These are phyloP conservation scores for Paracorniculantispora psalliotae DNA, from an alignment of 2,329 filamentous ascomycete genomes.

Conservation along the genomic window DNA sequence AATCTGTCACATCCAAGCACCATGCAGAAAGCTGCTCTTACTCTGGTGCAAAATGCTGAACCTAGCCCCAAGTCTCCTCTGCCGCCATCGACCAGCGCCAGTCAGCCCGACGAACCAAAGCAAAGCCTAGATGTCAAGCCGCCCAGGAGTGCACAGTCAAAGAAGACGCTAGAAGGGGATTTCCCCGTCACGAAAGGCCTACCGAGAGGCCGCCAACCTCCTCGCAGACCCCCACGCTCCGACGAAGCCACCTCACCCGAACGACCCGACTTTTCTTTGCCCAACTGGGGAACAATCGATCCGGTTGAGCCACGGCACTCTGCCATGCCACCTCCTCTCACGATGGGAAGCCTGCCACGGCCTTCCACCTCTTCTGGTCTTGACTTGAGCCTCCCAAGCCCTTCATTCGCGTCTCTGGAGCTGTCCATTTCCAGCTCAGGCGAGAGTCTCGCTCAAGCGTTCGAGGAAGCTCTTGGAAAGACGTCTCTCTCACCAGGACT, in stretches of 20 bases:
- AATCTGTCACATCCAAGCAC: not conserved
- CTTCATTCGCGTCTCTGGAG: slow-evolving; percentile 31
- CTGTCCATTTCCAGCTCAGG: slow-evolving; percentile 29
- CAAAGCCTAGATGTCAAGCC: slow-evolving; percentile 12
- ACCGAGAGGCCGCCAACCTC: slow-evolving; percentile 29
- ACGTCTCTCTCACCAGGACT: not conserved
- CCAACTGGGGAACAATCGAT: slow-evolving; percentile 27
- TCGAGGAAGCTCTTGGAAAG: slow-evolving; percentile 21
- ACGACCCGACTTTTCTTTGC: slow-evolving; percentile 17
- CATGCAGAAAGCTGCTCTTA: not conserved
- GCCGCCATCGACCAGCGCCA: not conserved
- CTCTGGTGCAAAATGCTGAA: not conserved
- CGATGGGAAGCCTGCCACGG: slow-evolving; percentile 18
- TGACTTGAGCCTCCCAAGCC: slow-evolving; percentile 31
- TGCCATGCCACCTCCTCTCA: slow-evolving; percentile 32
- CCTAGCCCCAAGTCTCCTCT: not conserved
- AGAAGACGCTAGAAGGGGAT: slow-evolving; percentile 26
- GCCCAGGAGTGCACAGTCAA: slow-evolving; percentile 24
- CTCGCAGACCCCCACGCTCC: slow-evolving; percentile 14
- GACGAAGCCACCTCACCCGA: slow-evolving; percentile 9
- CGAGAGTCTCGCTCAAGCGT: slow-evolving; percentile 26
- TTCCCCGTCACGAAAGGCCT: slow-evolving; percentile 32
- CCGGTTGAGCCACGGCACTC: slow-evolving; percentile 26
- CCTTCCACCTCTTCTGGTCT: slow-evolving; percentile 23
- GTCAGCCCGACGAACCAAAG: slow-evolving; percentile 6